A percentile compares a stretch with the other conserved stretches of the same genome.
phyloP scores from a whole-genome alignment of 2,329 filamentous ascomycete genomes.

The Elsinoe ampelina region DNA sequence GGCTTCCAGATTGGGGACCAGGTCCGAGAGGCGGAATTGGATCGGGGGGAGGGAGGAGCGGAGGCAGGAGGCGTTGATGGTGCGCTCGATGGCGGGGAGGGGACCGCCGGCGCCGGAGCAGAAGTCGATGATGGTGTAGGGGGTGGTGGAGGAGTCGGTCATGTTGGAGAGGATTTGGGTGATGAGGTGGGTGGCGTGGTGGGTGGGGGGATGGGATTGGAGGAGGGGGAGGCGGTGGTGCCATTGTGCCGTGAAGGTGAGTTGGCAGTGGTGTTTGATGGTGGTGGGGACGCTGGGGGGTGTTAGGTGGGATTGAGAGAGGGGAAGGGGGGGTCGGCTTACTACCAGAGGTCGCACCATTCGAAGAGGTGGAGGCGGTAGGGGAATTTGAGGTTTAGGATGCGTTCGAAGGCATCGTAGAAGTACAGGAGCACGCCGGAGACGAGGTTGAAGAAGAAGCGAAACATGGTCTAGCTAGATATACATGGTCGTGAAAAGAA shows the following conservation, averaged over 20 bases:
- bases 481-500: not conserved
- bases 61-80: slow-evolving; percentile 24
- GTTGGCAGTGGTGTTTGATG: slow-evolving; percentile 56
- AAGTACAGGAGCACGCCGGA: not conserved
- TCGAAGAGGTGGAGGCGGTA: slow-evolving; percentile 23
- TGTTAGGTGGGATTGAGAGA: not conserved
- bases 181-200: slow-evolving; percentile 51
- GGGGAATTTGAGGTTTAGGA: slow-evolving; percentile 5
- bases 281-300: slow-evolving; percentile 54
- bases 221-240: slow-evolving; percentile 49
- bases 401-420: not conserved
- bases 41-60: slow-evolving; percentile 21
- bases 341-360: slow-evolving; percentile 24
- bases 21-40: slow-evolving; percentile 33
- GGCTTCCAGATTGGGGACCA: slow-evolving; percentile 31
- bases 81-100: slow-evolving; percentile 28
- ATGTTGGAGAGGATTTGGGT: slow-evolving; percentile 27
- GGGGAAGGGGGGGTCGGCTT: slow-evolving; percentile 12
- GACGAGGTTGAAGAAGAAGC: not conserved
- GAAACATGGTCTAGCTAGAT: not conserved
- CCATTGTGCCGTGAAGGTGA: slow-evolving; percentile 56
- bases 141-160: slow-evolving; percentile 37
- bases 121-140: slow-evolving; percentile 64
- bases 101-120: slow-evolving; percentile 60
- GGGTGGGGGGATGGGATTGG: slow-evolving; percentile 49